Percentiles rank a stretch among this genome's conserved stretches.
These are phyloP conservation scores for Oryza glaberrima DNA, from an alignment of 176 grass and related monocot genomes.

Conservation along the genomic window DNA sequence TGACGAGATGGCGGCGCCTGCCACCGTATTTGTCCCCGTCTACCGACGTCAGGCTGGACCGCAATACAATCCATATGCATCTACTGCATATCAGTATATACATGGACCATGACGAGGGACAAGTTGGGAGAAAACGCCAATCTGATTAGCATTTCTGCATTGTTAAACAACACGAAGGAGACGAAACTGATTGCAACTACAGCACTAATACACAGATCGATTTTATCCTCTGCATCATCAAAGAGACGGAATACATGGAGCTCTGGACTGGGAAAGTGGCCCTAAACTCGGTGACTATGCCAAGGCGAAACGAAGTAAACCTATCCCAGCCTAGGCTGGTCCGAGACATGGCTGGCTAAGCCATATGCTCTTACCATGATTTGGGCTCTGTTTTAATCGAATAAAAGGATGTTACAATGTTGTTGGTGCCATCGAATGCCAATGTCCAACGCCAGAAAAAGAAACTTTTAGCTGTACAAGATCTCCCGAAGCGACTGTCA, in stretches of 20 bases:
- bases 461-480: constrained; percentile 90
- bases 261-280: background rate
- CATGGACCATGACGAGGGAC: background rate
- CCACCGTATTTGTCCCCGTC: background rate
- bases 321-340: constrained; percentile 43
- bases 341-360: constrained; percentile 21
- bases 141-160: background rate
- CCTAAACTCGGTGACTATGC: constrained; percentile 15
- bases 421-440: constrained; percentile 41
- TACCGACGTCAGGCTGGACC: background rate
- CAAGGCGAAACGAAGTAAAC: constrained; percentile 27
- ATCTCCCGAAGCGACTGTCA: constrained; percentile 64
- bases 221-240: constrained; percentile 2
- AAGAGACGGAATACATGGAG: constrained; percentile 8
- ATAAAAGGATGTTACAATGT: constrained; percentile 40
- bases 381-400: constrained; percentile 29
- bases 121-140: background rate
- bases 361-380: constrained; percentile 18
- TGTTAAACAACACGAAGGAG: background rate
- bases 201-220: constrained; percentile 10
- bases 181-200: constrained; percentile 4
- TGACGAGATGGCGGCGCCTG: background rate
- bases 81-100: background rate
- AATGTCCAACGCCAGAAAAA: constrained; percentile 56
- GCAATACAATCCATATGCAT: background rate